phyloP scores from a whole-genome alignment of 2,329 filamentous ascomycete species.

The Monosporascus cannonballus region DNA sequence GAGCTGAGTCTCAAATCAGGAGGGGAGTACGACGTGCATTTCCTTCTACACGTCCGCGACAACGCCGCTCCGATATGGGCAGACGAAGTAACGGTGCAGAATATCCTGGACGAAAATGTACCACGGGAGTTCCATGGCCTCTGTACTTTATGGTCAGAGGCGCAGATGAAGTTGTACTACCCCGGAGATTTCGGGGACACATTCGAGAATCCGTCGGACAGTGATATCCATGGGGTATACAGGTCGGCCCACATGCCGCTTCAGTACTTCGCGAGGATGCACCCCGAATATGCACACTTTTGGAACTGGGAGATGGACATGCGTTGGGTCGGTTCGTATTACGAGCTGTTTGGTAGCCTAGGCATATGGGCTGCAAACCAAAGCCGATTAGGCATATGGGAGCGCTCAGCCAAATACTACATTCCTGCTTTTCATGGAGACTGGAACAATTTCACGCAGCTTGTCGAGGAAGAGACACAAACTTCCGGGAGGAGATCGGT shows the following conservation, averaged over 20 bases:
- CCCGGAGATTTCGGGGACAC: slow-evolving; percentile 63
- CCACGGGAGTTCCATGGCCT: slow-evolving; percentile 73
- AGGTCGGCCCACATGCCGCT: slow-evolving; percentile 58
- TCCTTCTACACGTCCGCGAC: slow-evolving; percentile 80
- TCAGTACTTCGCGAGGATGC: slow-evolving; percentile 57
- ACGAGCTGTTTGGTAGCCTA: slow-evolving; percentile 67
- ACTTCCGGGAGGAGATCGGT: slow-evolving; percentile 48
- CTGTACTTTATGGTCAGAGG: slow-evolving; percentile 78
- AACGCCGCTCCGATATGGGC: slow-evolving; percentile 75
- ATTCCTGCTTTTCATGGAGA: slow-evolving; percentile 63
- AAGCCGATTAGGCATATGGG: slow-evolving; percentile 68
- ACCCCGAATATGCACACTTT: slow-evolving; percentile 60
- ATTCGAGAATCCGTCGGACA: slow-evolving; percentile 51
- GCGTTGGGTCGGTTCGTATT: slow-evolving; percentile 58
- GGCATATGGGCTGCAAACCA: slow-evolving; percentile 62
- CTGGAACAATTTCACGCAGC: slow-evolving; percentile 65
- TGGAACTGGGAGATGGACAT: slow-evolving; percentile 71
- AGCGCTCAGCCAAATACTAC: slow-evolving; percentile 71
- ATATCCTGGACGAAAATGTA: slow-evolving; percentile 60
- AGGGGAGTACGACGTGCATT: slow-evolving; percentile 76
- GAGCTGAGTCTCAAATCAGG: slow-evolving; percentile 74
- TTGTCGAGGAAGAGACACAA: slow-evolving; percentile 57
- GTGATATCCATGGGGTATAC: slow-evolving; percentile 63
- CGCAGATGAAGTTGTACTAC: slow-evolving; percentile 77
- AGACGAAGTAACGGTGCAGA: slow-evolving; percentile 66